Base-by-base conservation (phyloP, 345 rosid genomes). In the Pistacia integerrima region DNA sequence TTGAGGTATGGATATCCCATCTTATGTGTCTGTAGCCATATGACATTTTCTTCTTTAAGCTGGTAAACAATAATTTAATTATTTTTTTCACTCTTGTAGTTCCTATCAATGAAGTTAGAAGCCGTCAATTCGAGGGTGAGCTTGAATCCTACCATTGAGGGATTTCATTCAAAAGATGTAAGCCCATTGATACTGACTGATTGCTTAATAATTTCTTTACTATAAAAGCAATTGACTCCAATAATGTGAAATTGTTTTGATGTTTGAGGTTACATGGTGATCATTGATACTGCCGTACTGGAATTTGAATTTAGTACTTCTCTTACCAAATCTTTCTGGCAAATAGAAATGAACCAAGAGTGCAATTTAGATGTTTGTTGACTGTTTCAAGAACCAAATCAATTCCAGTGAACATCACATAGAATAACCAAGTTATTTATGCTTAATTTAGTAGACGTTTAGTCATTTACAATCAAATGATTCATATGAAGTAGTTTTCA, bases 91-190 rank as follows among this genome's bases (percentile, higher is more conserved):
- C 17, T 73, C 69, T 56, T 82, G 78, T 86, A 93, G 99, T 93
- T 93, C 85, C 81, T 96, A 66, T 96, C 99, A 51, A 88, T 96
- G 97, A 93, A 96, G 85, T 96, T 96, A 33, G 98, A 96, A 89
- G 87, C 90, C 35, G 95, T 96, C 67, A 93, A 91, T 82, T 87
- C 97, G 18, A 83, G 95, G 81, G 81, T 87, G 76, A 84, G 49
- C 79, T 44, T 80, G 74, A 79, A 69, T 77, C 91, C 93, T 5
- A 79, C 84, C 30, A 74, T 90, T 16, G 98, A 90, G 75, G 88
- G 82, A 67, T 90, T 84, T 69, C 90, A 89, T 78, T 77, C 95
- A 0, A 93, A 91, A 79, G 91, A 91, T 78, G 98, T 94, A 91
- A 83, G 96, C 84, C 55, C 35, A 61, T 48, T 46, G 62, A 54